Base-by-base conservation (phyloP, 2,329 filamentous ascomycete species). In the Aspergillus chevalieri region DNA sequence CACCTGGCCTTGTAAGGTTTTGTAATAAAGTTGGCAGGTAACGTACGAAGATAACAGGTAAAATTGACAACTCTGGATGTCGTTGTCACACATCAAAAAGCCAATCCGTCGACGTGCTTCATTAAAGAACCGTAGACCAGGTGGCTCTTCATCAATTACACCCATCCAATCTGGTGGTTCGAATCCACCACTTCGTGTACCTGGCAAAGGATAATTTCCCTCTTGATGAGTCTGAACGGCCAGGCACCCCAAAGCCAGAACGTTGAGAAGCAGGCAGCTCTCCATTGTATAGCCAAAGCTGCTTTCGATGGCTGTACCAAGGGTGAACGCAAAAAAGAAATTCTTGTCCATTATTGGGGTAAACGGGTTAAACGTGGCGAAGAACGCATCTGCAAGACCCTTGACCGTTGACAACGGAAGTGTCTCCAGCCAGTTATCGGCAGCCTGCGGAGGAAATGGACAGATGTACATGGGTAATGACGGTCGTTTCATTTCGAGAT, bases 41-140 rank as follows among this genome's bases (percentile, higher is more conserved):
- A 51, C 66, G 9, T 61, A 72, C 58, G 75, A 77, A 3, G 71
- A 74, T 4, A 79, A 64, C 51, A 80, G 68, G 53, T 79, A 76
- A 51, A 75, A 78, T 55, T 80, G 77, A 50, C 74, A 78, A 30
- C 72, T 73, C 55, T 76, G 75, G 4, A 80, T 56, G 44, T 76
- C 72, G 36, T 74, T 76, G 48, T 75, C 73, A 46, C 70, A 73
- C 65, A 77, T 75, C 55, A 78, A 63, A 52, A 78, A 78, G 2
- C 77, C 77, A 51, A 77, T 72, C 4, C 77, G 71, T 49, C 73
- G 74, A 15, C 77, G 72, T 6, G 76, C 76, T 58, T 79, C 77
- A 48, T 80, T 79, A 63, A 79, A 78, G 54, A 79, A 79, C 22
- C 71, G 73, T 36, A 79, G 55, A 0, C 77, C 77, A 2, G 74